Evolutionary conservation across 2,329 filamentous ascomycete genomes (phyloP).

Genomic region (Talaromyces sp.): DNA sequence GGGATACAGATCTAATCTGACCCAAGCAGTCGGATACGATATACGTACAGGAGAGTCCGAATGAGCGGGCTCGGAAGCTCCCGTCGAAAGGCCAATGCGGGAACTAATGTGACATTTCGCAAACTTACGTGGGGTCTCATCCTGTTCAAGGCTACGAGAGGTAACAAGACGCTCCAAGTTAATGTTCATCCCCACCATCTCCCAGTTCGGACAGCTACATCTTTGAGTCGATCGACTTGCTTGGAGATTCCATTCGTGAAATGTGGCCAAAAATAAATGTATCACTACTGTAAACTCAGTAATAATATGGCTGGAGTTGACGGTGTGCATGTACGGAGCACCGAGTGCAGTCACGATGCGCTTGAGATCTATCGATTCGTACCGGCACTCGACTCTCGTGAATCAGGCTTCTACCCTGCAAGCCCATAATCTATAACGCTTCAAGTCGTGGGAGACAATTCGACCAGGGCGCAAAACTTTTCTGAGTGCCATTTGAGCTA

Average conservation of each 20-base stretch:
- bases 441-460: not conserved
- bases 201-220: not conserved
- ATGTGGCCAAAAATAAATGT: not conserved
- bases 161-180: not conserved
- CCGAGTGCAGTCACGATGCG: not conserved
- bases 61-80: not conserved
- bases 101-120: not conserved
- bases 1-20: not conserved
- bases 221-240: not conserved
- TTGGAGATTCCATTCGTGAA: not conserved
- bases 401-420: not conserved
- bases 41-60: not conserved
- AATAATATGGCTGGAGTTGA: not conserved
- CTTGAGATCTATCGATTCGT: not conserved
- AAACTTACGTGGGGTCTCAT: not conserved
- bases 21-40: not conserved
- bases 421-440: not conserved
- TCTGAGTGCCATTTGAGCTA: not conserved
- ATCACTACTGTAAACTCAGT: not conserved
- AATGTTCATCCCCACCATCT: not conserved
- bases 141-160: not conserved
- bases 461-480: not conserved
- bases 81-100: constrained; percentile 2
- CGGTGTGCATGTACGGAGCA: not conserved
- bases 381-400: not conserved